Base-by-base conservation (phyloP, 805 yeast genomes). In the Metschnikowia rubicola region DNA sequence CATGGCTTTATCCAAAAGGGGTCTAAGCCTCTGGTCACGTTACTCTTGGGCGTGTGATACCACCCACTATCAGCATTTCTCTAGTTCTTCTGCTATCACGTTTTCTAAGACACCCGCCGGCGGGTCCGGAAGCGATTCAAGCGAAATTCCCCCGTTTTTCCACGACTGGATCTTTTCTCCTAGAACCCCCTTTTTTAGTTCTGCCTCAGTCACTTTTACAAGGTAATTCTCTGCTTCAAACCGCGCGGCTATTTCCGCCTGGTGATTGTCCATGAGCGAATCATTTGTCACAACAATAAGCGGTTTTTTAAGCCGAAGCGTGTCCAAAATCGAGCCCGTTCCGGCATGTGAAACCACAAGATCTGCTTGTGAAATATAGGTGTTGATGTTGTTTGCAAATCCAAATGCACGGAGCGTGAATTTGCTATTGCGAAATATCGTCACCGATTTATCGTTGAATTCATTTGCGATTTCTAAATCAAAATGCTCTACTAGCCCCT, bases 301-400 rank as follows among this genome's bases (percentile, higher is more conserved):
- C 21, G 77, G 79, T 59, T 80, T 83, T 1, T 65, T 44, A 29
- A 59, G 59, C 19, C 94, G 72, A 33, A 89, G 64, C 0, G 87
- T 75, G 58, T 92, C 99, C 28, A 94, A 64, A 8, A 92, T 86
- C 0, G 97, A 88, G 2, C 99, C 99, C 0, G 98, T 88, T 1
- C 86, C 86, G 0, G 96, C 97, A 62, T 94, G 98, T 0, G 96
- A 83, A 10, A 94, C 75, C 10, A 92, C 87, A 37, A 88, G 55
- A 42, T 81, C 80, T 2, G 83, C 71, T 1, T 59, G 34, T 0
- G 55, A 39, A 2, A 88, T 78, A 47, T 74, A 71, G 0, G 64
- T 17, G 10, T 34, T 46, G 28, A 71, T 60, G n/a, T 61, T 47
- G 8, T 50, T 12, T 10, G 68, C 53, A 53, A 57, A 71, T 0